Evolutionary conservation across 257 asterid species (phyloP), one percentile per base, ranked within the genome.

Genomic region (Echium plantagineum): DNA sequence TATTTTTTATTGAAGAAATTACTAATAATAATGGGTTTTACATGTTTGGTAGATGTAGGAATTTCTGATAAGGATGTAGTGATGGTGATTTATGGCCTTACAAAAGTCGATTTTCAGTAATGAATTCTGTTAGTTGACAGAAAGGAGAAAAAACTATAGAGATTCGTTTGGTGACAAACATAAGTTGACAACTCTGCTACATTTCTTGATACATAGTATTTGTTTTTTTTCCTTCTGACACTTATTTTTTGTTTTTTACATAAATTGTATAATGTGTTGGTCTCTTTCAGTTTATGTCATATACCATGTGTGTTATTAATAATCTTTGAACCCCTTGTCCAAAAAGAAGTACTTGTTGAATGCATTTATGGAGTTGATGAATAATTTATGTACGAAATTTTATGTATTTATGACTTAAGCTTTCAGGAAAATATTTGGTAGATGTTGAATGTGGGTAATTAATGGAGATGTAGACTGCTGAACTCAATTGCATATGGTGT

Each of bases 401-500:
- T 42, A 42, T 42, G 3, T 42, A 42, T 42, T 42, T 42, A 42
- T 35, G 47, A 10, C 47, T 15, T 15, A 3, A 35, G 10, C 47
- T 35, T 35, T 35, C 47, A 35, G 47, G 13, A 35, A 35, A 35
- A 3, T 35, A 7, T 6, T 42, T 42, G 49, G 49, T 42, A 42
- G 48, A 38, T 7, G 49, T 42, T 42, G 49, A 12, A 42, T 42
- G 3, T 5, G 47, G 63, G 48, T 3, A 30, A 7, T 15, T 35
- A 13, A 15, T 66, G 47, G 21, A 21, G 67, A 59, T 63, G 52
- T 28, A 53, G 55, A 58, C 47, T 55, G 24, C 57, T 63, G 69
- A 26, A 46, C 31, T 26, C 61, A 10, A n/a, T 59, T 62, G 56
- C 48, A 64, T 67, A 58, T 63, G 78, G 66, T 66, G 60, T 21